These are phyloP conservation scores for Juncus inflexus DNA, from an alignment of 176 grass and related monocot species.

Conservation along the genomic window DNA sequence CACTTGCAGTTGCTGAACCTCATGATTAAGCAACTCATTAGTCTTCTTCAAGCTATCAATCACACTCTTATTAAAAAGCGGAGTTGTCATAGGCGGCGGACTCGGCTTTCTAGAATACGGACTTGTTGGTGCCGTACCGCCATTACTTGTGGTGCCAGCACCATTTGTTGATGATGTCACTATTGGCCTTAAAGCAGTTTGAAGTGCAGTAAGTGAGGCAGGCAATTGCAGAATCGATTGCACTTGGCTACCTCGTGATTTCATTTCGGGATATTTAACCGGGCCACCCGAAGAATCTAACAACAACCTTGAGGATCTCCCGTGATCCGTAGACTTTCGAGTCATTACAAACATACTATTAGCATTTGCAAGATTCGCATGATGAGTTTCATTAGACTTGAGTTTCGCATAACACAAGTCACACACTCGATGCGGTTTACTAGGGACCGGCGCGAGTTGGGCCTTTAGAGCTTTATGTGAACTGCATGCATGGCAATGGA, in stretches of 20 bases:
- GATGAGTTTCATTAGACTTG: conserved; percentile 51
- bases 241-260: no score
- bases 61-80: conserved; percentile 39
- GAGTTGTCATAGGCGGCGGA: conserved; percentile 34
- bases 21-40: conserved; percentile 61
- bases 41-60: conserved; percentile 55
- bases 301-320: conserved; percentile 57
- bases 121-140: conserved; percentile 36
- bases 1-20: conserved; percentile 59
- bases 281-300: conserved; percentile 41
- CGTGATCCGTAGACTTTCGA: conserved; percentile 68
- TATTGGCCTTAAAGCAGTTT: conserved; percentile 63
- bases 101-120: conserved; percentile 41
- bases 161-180: conserved; percentile 46
- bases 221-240: conserved; percentile 60
- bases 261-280: conserved; percentile 42
- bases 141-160: conserved; percentile 23
- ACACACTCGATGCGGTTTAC: conserved; percentile 93
- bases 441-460: conserved; percentile 74
- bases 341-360: conserved; percentile 54
- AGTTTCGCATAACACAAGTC: conserved; percentile 95
- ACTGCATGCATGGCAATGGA: conserved; percentile 95
- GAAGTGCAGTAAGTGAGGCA: conserved; percentile 50
- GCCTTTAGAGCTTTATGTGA: conserved; percentile 89
- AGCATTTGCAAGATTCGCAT: conserved; percentile 18